Percentiles rank a stretch among this genome's conserved stretches.
Evolutionary conservation across 2,329 filamentous ascomycete species (phyloP).

Genomic region (Botrytis elliptica): DNA sequence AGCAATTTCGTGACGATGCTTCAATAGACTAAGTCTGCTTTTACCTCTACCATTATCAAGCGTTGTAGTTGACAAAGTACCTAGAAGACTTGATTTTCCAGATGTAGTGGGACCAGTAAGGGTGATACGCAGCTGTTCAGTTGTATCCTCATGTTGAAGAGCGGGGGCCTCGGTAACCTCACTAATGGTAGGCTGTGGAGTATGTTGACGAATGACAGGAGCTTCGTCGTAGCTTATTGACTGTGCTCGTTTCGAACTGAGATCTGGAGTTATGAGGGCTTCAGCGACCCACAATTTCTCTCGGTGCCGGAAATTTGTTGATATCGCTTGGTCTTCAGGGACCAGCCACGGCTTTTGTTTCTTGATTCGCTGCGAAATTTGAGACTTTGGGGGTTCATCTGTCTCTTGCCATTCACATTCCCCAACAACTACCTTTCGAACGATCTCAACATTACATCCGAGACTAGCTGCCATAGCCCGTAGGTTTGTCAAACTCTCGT

Average conservation of each 20-base stretch:
- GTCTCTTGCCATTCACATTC: constrained; percentile 67
- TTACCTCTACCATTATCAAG: constrained; percentile 91
- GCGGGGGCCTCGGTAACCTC: not conserved
- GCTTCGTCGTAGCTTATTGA: not conserved
- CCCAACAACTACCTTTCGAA: constrained; percentile 80
- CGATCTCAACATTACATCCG: constrained; percentile 79
- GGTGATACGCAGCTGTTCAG: constrained; percentile 78
- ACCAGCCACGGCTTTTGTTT: constrained; percentile 26
- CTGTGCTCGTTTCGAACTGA: constrained; percentile 44
- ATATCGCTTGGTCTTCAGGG: not conserved
- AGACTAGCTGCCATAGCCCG: constrained; percentile 89
- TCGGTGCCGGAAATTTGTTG: constrained; percentile 36
- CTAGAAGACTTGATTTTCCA: constrained; percentile 88
- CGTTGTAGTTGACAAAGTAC: constrained; percentile 81
- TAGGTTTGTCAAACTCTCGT: constrained; percentile 83
- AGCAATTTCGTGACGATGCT: constrained; percentile 88
- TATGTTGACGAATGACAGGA: constrained; percentile 10
- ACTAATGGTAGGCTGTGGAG: constrained; percentile 3
- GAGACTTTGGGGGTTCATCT: constrained; percentile 14
- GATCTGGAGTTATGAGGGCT: constrained; percentile 76
- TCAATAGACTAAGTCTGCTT: constrained; percentile 82
- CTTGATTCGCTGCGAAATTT: constrained; percentile 23
- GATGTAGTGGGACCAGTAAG: constrained; percentile 86
- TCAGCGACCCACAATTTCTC: constrained; percentile 83
- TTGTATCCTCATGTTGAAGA: constrained; percentile 22